Base-by-base conservation (phyloP, 1,284 basidiomycete species). In the Papiliotrema fonsecae region DNA sequence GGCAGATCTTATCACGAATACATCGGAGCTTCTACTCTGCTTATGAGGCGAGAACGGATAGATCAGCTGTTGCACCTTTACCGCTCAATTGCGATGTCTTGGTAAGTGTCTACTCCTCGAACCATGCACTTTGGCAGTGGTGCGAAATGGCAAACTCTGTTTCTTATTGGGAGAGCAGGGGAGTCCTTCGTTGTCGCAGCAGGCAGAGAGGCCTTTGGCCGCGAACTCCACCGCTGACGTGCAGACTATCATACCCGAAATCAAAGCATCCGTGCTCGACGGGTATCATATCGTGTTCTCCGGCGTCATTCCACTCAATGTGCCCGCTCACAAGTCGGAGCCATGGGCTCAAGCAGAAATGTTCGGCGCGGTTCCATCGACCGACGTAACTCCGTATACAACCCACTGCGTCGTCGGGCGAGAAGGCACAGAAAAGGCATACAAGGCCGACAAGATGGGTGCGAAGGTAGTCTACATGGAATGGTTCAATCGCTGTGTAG, bases 381-480 rank as follows among this genome's bases (percentile, higher is more conserved):
- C 80, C 16, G 82, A 87, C 47, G 69, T 97, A 22, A 79, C 77
- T 2, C 70, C 73, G n/a, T 73, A 79, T 0, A 80, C 88, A 18
- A 97, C 94, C 0, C 94, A 98, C 63, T 84, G 97, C 30, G 88
- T 98, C 24, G 87, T 91, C 14, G 87, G 86, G 3, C 87, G 88
- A 77, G 84, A 87, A 47, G 88, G 89, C 30, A 97, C 94, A 0
- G 84, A 86, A 54, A 97, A 98, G 74, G 90, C 94, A 1, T 84
- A 90, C 60, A 76, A 79, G 37, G 91, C 92, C 1, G 78, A 82
- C 32, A 79, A 80, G 19, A 80, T 83, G 7, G 79, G 79, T 13
- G 80, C 89, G 59, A 82, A 86, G 60, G 81, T 96, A 52, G 91
- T 98, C 6, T 87, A 86, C 82, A 75, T 88, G 3, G 76, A 81